phyloP scores from a whole-genome alignment of 495 filamentous ascomycete species.

The Neurospora sp. region DNA sequence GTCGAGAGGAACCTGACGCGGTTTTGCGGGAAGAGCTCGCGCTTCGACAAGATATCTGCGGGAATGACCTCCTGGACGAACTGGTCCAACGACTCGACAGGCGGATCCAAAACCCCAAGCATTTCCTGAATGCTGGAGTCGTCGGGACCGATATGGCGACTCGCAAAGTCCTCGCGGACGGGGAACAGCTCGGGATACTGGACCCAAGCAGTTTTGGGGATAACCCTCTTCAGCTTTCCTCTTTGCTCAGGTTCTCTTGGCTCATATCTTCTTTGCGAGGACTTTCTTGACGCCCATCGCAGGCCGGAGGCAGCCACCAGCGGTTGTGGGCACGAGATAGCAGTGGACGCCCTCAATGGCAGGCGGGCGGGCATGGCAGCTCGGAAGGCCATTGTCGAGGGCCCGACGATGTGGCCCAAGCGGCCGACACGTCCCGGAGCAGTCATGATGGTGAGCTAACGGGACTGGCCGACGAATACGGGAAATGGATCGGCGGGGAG shows the following conservation, averaged over 20 bases:
- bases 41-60: constrained; percentile 62
- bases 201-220: neutral
- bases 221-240: neutral
- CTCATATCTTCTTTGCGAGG: neutral
- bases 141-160: constrained; percentile 91
- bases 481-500: neutral
- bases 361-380: neutral
- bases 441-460: constrained; percentile 7
- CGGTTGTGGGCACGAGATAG: neutral
- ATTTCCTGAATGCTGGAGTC: constrained; percentile 61
- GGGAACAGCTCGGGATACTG: constrained; percentile 16
- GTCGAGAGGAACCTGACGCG: constrained; percentile 11
- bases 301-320: neutral
- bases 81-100: constrained; percentile 63
- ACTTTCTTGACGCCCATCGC: neutral
- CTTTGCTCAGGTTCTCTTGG: neutral
- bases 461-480: neutral
- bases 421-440: constrained; percentile 15
- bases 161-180: constrained; percentile 53
- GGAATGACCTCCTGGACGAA: constrained; percentile 87
- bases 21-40: constrained; percentile 25
- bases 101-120: constrained; percentile 72
- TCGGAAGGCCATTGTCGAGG: constrained; percentile 10
- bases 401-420: constrained; percentile 12
- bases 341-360: neutral